Percentiles rank a stretch among this genome's conserved stretches.
Conservation (phyloP, 441 rosid genomes). For the Syzygium malaccense region DNA sequence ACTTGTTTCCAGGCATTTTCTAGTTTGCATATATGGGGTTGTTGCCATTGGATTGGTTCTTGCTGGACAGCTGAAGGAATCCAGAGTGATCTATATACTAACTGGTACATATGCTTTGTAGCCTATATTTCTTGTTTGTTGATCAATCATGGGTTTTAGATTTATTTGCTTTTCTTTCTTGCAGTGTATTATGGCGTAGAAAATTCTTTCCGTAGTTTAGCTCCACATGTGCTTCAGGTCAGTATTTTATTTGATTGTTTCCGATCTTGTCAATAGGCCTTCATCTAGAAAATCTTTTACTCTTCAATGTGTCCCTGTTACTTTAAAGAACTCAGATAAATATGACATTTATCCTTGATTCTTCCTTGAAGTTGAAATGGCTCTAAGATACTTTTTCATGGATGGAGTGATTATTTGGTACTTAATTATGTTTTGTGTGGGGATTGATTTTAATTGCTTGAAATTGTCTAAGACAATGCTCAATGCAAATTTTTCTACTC, state of each 20-base stretch:
- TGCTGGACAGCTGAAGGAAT: slow-evolving; percentile 71
- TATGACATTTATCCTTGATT: background rate
- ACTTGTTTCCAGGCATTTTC: slow-evolving; percentile 62
- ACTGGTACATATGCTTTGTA: slow-evolving; percentile 32
- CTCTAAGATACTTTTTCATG: background rate
- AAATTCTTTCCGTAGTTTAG: slow-evolving; percentile 56
- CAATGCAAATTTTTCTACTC: background rate
- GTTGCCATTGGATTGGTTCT: slow-evolving; percentile 68
- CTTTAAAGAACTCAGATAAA: background rate
- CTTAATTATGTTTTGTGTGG: background rate
- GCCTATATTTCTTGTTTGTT: background rate
- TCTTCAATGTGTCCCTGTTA: background rate
- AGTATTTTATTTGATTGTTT: background rate
- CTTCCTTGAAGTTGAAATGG: background rate
- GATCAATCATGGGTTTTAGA: background rate
- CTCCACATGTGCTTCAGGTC: slow-evolving; percentile 70
- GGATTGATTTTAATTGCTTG: background rate
- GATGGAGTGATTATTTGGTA: background rate
- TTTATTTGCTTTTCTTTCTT: slow-evolving; percentile 1
- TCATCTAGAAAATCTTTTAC: background rate
- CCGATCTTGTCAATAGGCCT: background rate
- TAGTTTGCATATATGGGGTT: slow-evolving; percentile 75
- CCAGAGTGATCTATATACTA: slow-evolving; percentile 45
- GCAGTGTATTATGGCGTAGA: slow-evolving; percentile 82
- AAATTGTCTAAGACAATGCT: background rate